Evolutionary conservation across 768 basidiomycete species (phyloP).

Genomic region (Steccherinum ochraceum): DNA sequence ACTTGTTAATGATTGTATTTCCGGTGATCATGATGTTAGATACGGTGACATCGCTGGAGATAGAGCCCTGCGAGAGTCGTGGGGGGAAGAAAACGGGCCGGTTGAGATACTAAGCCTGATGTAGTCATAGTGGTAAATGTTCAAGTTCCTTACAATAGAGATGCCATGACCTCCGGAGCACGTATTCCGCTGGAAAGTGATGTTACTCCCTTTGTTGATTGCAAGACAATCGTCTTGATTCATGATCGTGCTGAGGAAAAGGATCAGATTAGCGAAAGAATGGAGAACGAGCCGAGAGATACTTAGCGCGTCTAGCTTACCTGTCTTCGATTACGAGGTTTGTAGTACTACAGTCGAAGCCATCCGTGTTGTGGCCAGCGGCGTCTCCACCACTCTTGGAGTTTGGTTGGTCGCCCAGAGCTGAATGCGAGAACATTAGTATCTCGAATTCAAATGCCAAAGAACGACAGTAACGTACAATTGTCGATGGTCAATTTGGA

Average conservation of each 20-base stretch:
- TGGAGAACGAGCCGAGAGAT: no score
- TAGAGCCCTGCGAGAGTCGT: constrained; percentile 43
- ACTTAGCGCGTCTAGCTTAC: constrained; percentile 3
- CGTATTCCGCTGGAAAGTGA: constrained; percentile 36
- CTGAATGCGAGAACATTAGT: constrained; percentile 24
- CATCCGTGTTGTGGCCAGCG: constrained; percentile 39
- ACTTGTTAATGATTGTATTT: constrained; percentile 56
- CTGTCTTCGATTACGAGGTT: constrained; percentile 23
- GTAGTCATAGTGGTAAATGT: background rate
- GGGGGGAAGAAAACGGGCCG: background rate
- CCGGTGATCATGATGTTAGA: constrained; percentile 39
- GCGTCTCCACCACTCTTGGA: constrained; percentile 39
- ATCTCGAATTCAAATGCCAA: background rate
- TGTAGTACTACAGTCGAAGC: constrained; percentile 22
- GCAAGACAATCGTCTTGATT: constrained; percentile 56
- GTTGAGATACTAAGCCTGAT: no score
- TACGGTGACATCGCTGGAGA: constrained; percentile 39
- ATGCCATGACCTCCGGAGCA: constrained; percentile 62
- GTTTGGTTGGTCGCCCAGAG: constrained; percentile 46
- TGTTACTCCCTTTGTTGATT: constrained; percentile 32
- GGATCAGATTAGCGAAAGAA: background rate
- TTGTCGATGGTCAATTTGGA: constrained; percentile 46
- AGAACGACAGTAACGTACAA: constrained; percentile 31
- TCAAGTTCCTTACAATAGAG: constrained; percentile 33
- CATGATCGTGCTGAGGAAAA: constrained; percentile 12